Evolutionary conservation across 129 eudicot species (phyloP), one percentile per base, ranked within the genome.

Genomic region (Calendula officinalis): DNA sequence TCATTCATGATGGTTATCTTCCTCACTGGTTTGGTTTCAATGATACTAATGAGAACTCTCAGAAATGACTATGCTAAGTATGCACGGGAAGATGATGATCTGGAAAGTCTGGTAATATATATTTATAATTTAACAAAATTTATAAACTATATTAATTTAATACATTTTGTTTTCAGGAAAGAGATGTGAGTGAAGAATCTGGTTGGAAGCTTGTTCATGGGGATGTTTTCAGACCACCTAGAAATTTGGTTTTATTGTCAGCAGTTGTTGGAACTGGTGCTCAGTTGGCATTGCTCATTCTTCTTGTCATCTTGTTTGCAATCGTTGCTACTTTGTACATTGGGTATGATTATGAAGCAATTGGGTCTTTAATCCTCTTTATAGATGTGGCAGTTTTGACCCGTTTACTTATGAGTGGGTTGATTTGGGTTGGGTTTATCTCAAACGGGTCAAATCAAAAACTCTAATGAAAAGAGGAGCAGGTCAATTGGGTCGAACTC

Each of bases 171-270:
- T 44, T 72, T 47, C 75, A 91, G 98, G 98, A 91, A 79, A 86
- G 96, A 69, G 98, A 91, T 75, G 98, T 88, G 1, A 91, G 84
- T 75, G 98, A 91, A 77, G 98, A 91, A 79, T 91, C 98, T 73
- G 98, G 98, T 68, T 91, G 98, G 98, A 91, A 91, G 70, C 95
- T 91, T 80, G 98, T 88, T 14, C 96, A 88, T 67, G 98, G 98
- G 22, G 98, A 91, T 75, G 96, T 88, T 53, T 91, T 91, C 68
- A 82, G 96, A 59, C 91, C 98, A 60, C 91, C 98, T 39, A 85
- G 79, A 56, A 83, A 48, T 81, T 56, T 88, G 71, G 95, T 83
- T 75, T 44, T 91, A 56, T 91, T 91, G 64, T 82, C 98, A 7
- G 98, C 98, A 50, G 83, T 91, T 68, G 90, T 91, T 72, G 98